These are phyloP conservation scores for Aspergillus conjunctus DNA, from an alignment of 495 filamentous ascomycete species.

Conservation along the genomic window DNA sequence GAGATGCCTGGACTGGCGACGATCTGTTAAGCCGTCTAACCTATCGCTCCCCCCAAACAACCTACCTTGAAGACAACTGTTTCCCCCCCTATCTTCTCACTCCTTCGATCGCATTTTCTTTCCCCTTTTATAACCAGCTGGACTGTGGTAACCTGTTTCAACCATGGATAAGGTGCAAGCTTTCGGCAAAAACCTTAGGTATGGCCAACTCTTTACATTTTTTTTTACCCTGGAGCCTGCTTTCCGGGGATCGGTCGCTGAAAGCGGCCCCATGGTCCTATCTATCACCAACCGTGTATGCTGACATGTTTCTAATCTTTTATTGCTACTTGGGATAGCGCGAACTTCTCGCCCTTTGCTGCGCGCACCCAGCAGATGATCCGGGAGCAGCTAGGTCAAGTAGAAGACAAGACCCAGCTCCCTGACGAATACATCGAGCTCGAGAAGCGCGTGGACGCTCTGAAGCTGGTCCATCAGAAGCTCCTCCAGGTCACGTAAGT, in stretches of 20 bases:
- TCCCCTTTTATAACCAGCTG: conserved; percentile 1
- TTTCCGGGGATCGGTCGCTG: not conserved
- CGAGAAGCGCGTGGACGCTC: conserved; percentile 96
- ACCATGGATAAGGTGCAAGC: conserved; percentile 72
- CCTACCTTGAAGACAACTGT: conserved; percentile 1
- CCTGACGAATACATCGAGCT: conserved; percentile 97
- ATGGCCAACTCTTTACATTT: conserved; percentile 25
- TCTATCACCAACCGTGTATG: conserved; percentile 15
- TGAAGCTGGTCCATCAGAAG: conserved; percentile 96
- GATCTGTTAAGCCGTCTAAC: conserved; percentile 12
- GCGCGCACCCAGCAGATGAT: conserved; percentile 94
- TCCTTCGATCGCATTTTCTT: not conserved
- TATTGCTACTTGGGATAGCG: conserved; percentile 43
- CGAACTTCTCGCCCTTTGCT: conserved; percentile 84
- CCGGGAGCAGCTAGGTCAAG: conserved; percentile 94
- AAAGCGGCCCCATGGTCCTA: conserved; percentile 15
- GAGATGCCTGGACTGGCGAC: conserved; percentile 17
- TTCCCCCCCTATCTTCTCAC: not conserved
- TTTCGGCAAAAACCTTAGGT: conserved; percentile 76
- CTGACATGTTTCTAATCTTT: conserved; percentile 34
- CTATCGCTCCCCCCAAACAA: conserved; percentile 13
- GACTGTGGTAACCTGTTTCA: conserved; percentile 32
- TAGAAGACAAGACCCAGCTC: conserved; percentile 96
- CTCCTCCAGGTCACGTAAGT: conserved; percentile 94
- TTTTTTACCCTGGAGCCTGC: conserved; percentile 4